Percentiles rank a stretch among this genome's conserved stretches.
Evolutionary conservation across 2,329 filamentous ascomycete species (phyloP).

Genomic region (Fusarium denticulatum): DNA sequence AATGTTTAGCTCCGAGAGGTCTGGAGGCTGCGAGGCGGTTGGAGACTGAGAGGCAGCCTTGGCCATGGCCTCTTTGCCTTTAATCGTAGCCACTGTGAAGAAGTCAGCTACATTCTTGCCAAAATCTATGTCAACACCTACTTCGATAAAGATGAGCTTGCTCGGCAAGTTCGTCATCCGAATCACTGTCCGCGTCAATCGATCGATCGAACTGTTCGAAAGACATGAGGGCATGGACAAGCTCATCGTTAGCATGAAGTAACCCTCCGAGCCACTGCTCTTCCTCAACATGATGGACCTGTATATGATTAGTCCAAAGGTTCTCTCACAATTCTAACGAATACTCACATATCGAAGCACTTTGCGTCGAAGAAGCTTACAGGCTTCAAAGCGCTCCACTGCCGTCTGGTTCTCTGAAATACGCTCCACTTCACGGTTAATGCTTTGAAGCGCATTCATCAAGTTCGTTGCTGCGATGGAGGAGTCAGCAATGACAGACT

Average conservation of each 20-base stretch:
- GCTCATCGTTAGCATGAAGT: conserved; percentile 92
- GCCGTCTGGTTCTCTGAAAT: conserved; percentile 86
- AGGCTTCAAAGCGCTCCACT: conserved; percentile 81
- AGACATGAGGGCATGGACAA: conserved; percentile 92
- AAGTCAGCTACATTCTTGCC: conserved; percentile 16
- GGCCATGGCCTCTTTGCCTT: conserved; percentile 59
- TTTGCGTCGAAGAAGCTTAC: conserved; percentile 85
- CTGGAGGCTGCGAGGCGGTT: conserved; percentile 52
- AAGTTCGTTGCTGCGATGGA: conserved; percentile 93
- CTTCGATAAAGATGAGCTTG: conserved; percentile 73
- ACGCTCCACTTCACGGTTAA: conserved; percentile 88
- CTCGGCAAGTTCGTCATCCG: conserved; percentile 73
- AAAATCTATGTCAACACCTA: conserved; percentile 48
- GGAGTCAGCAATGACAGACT: conserved; percentile 87
- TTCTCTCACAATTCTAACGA: background rate
- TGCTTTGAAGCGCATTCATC: conserved; percentile 84
- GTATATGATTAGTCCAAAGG: conserved; percentile 1
- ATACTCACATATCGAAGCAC: conserved; percentile 80
- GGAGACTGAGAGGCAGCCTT: conserved; percentile 52
- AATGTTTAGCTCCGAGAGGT: conserved; percentile 58
- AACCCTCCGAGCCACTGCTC: conserved; percentile 93
- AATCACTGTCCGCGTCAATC: conserved; percentile 79
- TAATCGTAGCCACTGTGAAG: conserved; percentile 62
- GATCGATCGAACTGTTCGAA: conserved; percentile 93
- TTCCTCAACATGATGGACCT: conserved; percentile 89